phyloP scores from a whole-genome alignment of 176 grass and related monocot genomes.

The Carex kokanica region DNA sequence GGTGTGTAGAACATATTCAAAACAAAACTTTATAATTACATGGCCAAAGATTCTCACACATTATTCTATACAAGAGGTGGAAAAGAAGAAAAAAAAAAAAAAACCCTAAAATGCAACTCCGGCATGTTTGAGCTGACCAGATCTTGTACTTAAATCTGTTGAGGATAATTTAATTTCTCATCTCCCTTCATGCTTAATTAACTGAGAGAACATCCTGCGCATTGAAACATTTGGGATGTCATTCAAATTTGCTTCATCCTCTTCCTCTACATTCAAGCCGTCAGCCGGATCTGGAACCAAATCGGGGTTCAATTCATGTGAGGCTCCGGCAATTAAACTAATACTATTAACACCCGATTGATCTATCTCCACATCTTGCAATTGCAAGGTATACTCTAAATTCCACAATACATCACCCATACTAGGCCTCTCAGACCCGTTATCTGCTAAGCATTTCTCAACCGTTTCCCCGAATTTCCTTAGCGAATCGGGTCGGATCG shows the following conservation, averaged over 20 bases:
- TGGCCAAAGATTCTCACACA: conserved; percentile 13
- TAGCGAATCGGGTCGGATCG: conserved; percentile 50
- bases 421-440: conserved; percentile 53
- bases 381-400: conserved; percentile 66
- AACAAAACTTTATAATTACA: conserved; percentile 25
- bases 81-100: neutral
- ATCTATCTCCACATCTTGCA: conserved; percentile 43
- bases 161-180: conserved; percentile 11
- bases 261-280: neutral
- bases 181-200: conserved; percentile 64
- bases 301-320: neutral
- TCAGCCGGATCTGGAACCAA: neutral
- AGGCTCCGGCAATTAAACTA: neutral
- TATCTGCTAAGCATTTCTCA: conserved; percentile 71
- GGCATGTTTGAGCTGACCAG: neutral
- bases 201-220: conserved; percentile 58
- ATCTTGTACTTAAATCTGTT: neutral
- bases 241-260: conserved; percentile 24
- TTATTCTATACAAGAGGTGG: conserved; percentile 7
- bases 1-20: neutral
- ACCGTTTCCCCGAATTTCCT: conserved; percentile 60
- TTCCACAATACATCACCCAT: conserved; percentile 94
- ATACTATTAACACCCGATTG: conserved; percentile 19
- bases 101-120: conserved; percentile 7
- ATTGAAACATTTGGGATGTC: conserved; percentile 57